A percentile compares a stretch with the other conserved stretches of the same genome.
These are phyloP conservation scores for Botrytis porri DNA, from an alignment of 2,329 filamentous ascomycete genomes.

Conservation along the genomic window DNA sequence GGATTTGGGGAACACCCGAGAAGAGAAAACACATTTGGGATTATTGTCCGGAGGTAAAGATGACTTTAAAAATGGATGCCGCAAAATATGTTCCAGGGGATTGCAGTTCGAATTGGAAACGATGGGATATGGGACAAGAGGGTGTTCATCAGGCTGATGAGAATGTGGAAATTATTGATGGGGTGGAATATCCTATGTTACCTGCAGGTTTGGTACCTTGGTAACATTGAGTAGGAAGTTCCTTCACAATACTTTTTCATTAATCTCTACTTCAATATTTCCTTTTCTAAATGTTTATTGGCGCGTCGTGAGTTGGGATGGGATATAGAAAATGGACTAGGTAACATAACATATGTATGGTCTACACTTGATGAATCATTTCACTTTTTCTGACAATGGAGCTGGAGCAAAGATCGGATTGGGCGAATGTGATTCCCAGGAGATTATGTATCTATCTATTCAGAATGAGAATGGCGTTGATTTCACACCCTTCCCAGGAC, in stretches of 20 bases:
- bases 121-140: conserved; percentile 32
- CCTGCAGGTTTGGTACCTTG: conserved; percentile 34
- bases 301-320: not conserved
- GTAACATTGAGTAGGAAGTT: conserved; percentile 20
- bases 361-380: not conserved
- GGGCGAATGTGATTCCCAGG: not conserved
- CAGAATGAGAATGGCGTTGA: not conserved
- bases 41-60: conserved; percentile 59
- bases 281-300: not conserved
- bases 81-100: conserved; percentile 50
- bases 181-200: conserved; percentile 37
- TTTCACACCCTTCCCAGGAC: not conserved
- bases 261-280: not conserved
- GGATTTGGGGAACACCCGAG: conserved; percentile 50
- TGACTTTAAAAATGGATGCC: conserved; percentile 54
- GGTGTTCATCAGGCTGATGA: conserved; percentile 18
- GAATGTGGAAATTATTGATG: conserved; percentile 35
- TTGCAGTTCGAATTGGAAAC: conserved; percentile 48
- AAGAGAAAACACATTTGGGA: conserved; percentile 51
- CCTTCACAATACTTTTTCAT: not conserved
- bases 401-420: not conserved
- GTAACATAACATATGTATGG: not conserved
- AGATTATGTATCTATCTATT: too few species aligned
- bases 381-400: not conserved
- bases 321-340: not conserved